Evolutionary conservation across 179 eudicot species (phyloP).

Genomic region (Beta lomatogona): DNA sequence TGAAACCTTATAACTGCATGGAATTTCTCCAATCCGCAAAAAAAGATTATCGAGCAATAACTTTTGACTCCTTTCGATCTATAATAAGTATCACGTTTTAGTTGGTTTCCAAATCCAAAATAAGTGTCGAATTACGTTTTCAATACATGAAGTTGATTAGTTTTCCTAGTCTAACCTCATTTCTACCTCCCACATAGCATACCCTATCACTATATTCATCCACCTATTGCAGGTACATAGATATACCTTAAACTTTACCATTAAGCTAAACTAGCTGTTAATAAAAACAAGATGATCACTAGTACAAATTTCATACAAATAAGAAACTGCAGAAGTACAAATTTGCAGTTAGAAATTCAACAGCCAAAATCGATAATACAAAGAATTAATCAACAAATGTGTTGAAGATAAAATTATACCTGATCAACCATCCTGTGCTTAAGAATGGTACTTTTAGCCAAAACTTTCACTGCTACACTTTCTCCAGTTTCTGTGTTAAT

Average conservation of each 20-base stretch:
- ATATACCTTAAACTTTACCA: neutral
- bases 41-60: too few species aligned
- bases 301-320: neutral
- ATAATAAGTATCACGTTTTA: too few species aligned
- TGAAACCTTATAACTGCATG: too few species aligned
- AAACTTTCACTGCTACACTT: conserved; percentile 71
- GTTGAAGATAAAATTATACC: conserved; percentile 31
- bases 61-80: too few species aligned
- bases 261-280: neutral
- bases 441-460: conserved; percentile 71
- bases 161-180: neutral
- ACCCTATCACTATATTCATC: neutral
- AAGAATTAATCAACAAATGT: neutral
- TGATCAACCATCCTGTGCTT: conserved; percentile 76
- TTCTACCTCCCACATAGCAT: neutral
- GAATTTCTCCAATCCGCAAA: too few species aligned
- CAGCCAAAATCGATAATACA: neutral
- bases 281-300: neutral
- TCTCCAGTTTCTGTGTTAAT: conserved; percentile 60
- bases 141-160: neutral
- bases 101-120: too few species aligned
- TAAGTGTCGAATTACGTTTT: too few species aligned
- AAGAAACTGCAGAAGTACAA: too few species aligned
- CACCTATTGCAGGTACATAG: neutral
- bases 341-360: neutral